Evolutionary conservation across 2,329 filamentous ascomycete species (phyloP), one percentile per base, ranked within the genome.

Genomic region (Dryadomyces quercivorus): DNA sequence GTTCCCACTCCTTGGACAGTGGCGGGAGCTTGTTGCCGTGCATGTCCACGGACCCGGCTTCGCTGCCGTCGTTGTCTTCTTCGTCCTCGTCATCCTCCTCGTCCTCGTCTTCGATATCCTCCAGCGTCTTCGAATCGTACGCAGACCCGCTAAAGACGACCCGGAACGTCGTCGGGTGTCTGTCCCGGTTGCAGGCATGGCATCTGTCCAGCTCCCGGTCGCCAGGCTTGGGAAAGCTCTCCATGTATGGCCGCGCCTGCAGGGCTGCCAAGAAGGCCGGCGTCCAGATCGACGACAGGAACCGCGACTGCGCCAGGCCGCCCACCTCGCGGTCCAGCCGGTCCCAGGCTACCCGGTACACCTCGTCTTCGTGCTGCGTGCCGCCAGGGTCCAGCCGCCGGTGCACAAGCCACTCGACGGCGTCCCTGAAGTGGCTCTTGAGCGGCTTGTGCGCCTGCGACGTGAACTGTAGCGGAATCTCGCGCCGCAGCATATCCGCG

Each of bases 361-460:
- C 70, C 8, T 78, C 72, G 57, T 87, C 80, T 5, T 77, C 69
- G 18, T 76, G 69, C 16, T 52, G 18, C 77, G 63, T 80, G 0
- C 46, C 51, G 26, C 42, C 54, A 31, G 86, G 86, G 60, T 90
- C 85, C 51, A 93, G 75, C 61, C 85, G 84, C 63, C 86, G 86
- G 62, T 89, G 85, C 2, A 92, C 82, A 69, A 91, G 84, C 86
- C 86, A 92, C 64, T 89, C 85, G 2, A 92, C 74, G 0, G 81
- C 84, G 61, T 84, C 81, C 50, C 78, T 79, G 70, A 92, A 92
- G 51, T 90, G 80, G 43, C 88, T 82, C 59, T 82, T 83, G 0
- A 84, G 71, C 51, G 85, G 85, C 60, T 83, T 82, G 58, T 82
- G 81, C 0, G 80, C 76, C 55, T 85, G 76, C 3, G 75, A 69